phyloP scores from a whole-genome alignment of 345 rosid species.

The Citrus medica region DNA sequence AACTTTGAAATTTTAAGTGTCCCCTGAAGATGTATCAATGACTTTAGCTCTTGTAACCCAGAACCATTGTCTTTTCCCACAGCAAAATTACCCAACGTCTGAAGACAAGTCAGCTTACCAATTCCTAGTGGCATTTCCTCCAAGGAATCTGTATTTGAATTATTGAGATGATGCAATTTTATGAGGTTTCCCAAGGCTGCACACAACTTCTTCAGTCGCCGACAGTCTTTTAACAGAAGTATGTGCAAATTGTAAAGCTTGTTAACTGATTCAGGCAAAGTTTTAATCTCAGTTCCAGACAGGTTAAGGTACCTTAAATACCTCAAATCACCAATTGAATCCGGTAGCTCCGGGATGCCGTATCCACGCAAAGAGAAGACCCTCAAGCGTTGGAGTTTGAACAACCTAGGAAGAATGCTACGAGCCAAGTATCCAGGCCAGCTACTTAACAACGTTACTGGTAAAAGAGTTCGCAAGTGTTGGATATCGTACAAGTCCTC shows the following conservation, averaged over 20 bases:
- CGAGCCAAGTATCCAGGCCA: too few species aligned
- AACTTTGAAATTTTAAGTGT: not conserved
- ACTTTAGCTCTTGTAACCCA: not conserved
- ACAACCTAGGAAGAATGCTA: too few species aligned
- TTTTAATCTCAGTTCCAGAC: not conserved
- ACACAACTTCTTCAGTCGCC: not conserved
- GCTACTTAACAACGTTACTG: too few species aligned
- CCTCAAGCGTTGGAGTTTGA: not conserved
- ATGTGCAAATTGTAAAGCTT: conserved; percentile 6
- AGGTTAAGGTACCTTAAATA: conserved; percentile 10
- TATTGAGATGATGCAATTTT: not conserved
- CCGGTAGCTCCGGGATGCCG: not conserved
- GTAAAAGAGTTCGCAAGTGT: too few species aligned
- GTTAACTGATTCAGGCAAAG: not conserved
- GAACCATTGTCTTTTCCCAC: conserved; percentile 6
- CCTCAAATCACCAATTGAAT: not conserved
- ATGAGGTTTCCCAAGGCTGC: not conserved
- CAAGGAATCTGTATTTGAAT: not conserved
- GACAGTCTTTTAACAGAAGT: not conserved
- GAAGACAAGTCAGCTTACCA: not conserved
- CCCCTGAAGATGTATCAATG: not conserved
- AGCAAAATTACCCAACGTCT: not conserved
- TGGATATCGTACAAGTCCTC: too few species aligned
- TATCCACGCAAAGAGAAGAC: conserved; percentile 2
- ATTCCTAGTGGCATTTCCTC: conserved; percentile 3